Percentiles rank a stretch among this genome's conserved stretches.
phyloP scores from a whole-genome alignment of 805 yeast species.

The Lachancea fermentati region DNA sequence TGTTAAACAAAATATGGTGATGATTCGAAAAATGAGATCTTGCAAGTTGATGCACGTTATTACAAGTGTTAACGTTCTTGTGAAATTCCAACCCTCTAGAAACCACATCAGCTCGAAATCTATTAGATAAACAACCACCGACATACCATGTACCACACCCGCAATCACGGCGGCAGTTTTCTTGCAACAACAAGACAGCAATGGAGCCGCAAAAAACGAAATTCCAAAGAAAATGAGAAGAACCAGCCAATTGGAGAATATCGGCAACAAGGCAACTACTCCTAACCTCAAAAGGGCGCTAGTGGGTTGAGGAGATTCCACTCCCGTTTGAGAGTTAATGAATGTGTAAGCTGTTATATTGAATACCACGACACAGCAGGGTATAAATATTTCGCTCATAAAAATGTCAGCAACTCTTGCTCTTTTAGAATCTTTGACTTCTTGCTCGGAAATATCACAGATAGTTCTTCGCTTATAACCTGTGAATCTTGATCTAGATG shows the following conservation, averaged over 20 bases:
- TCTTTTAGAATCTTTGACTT: slow-evolving; percentile 59
- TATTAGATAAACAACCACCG: slow-evolving; percentile 47
- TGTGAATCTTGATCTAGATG: slow-evolving; percentile 80
- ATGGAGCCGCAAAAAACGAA: slow-evolving; percentile 47
- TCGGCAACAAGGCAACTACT: slow-evolving; percentile 47
- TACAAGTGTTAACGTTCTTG: slow-evolving; percentile 57
- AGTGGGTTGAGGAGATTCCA: slow-evolving; percentile 41
- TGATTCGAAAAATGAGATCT: slow-evolving; percentile 46
- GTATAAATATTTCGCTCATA: slow-evolving; percentile 74
- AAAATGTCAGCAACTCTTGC: slow-evolving; percentile 74
- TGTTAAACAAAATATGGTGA: slow-evolving; percentile 47
- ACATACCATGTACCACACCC: slow-evolving; percentile 45
- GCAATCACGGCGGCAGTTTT: slow-evolving; percentile 52
- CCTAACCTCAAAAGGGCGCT: slow-evolving; percentile 59
- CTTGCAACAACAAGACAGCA: slow-evolving; percentile 37
- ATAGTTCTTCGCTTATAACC: slow-evolving; percentile 78
- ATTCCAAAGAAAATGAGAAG: slow-evolving; percentile 36
- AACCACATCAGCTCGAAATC: slow-evolving; percentile 62
- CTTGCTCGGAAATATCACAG: slow-evolving; percentile 61
- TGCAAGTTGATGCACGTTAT: slow-evolving; percentile 53
- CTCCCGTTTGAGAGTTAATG: slow-evolving; percentile 86
- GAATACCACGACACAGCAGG: slow-evolving; percentile 62
- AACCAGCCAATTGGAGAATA: slow-evolving; percentile 34
- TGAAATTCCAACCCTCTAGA: slow-evolving; percentile 60
- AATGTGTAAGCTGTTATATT: slow-evolving; percentile 70